Conservation (phyloP, 2,329 filamentous ascomycete genomes). For the Fusarium udum region DNA sequence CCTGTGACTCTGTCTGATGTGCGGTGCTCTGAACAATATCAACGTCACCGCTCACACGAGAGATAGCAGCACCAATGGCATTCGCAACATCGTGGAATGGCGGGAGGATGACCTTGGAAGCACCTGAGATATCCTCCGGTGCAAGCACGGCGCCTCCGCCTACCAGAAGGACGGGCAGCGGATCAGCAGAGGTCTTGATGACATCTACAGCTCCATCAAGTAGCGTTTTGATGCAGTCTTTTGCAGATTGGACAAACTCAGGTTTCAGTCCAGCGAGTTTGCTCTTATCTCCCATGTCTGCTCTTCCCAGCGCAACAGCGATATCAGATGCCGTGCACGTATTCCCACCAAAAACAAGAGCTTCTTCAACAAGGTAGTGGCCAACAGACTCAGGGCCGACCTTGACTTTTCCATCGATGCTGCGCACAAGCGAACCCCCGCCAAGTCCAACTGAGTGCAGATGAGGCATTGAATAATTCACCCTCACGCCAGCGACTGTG, state of each 20-base stretch:
- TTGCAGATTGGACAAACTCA: background rate
- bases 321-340: slow-evolving; percentile 7
- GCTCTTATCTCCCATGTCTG: background rate
- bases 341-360: slow-evolving; percentile 1
- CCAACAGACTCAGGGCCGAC: background rate
- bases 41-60: slow-evolving; percentile 19
- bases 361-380: background rate
- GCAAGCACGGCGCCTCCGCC: slow-evolving; percentile 57
- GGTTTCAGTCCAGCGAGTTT: background rate
- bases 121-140: slow-evolving; percentile 47
- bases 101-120: slow-evolving; percentile 48
- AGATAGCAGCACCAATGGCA: slow-evolving; percentile 59
- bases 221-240: background rate
- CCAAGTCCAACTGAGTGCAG: slow-evolving; percentile 42
- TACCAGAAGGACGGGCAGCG: slow-evolving; percentile 36
- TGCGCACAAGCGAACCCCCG: slow-evolving; percentile 21
- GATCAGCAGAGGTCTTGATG: slow-evolving; percentile 3
- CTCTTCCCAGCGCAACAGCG: background rate
- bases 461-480: slow-evolving; percentile 23
- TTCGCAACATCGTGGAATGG: slow-evolving; percentile 54
- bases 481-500: slow-evolving; percentile 4
- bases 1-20: background rate
- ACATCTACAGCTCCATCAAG: background rate
- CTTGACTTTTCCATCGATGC: background rate
- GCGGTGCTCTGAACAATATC: background rate